Evolutionary conservation across 148 eudicot species (phyloP).

Genomic region (Vaccinium darrowii): DNA sequence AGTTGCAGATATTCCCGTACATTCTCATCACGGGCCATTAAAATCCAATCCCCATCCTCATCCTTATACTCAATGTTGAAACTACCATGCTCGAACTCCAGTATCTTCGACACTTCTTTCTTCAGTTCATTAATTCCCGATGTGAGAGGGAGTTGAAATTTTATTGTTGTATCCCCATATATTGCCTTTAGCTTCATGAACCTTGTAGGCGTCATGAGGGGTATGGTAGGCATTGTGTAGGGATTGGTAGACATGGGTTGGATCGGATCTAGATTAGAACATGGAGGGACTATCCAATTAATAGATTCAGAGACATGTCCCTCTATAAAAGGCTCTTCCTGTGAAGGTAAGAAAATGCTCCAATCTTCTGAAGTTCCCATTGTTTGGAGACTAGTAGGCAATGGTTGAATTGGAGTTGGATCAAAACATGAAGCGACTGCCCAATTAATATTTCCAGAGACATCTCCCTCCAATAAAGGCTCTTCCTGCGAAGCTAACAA

Average conservation of each 20-base stretch:
- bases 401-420: neutral
- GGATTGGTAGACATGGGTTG: neutral
- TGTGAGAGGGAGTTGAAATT: too few relatives aligned
- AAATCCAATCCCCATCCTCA: neutral
- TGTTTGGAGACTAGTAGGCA: neutral
- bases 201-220: too few relatives aligned
- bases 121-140: too few relatives aligned
- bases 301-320: too few relatives aligned
- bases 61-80: neutral
- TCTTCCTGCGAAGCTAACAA: neutral
- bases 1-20: neutral
- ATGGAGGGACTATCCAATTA: neutral
- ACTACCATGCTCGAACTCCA: neutral
- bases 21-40: neutral
- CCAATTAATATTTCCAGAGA: neutral
- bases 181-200: too few relatives aligned
- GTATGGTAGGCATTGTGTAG: neutral
- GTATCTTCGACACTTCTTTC: neutral
- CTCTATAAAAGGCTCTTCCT: too few relatives aligned
- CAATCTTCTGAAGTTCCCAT: too few relatives aligned
- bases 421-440: neutral
- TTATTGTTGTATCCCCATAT: too few relatives aligned
- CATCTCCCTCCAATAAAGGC: neutral
- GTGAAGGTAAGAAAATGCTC: too few relatives aligned
- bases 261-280: too few relatives aligned